Conservation (phyloP, 768 basidiomycete genomes). For the Nidularia pulvinata region DNA sequence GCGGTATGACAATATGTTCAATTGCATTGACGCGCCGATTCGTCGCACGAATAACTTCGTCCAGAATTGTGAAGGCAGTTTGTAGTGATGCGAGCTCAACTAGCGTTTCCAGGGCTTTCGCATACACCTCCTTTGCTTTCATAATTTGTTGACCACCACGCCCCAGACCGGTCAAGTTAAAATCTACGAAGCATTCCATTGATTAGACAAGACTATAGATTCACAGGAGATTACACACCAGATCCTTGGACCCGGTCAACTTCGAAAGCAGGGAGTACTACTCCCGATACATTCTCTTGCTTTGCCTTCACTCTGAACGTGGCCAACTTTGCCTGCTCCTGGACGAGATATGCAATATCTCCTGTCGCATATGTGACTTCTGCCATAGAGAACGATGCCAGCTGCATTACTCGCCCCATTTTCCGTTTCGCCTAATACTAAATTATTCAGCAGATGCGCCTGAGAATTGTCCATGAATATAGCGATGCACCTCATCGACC, state of each 20-base stretch:
- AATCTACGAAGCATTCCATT: constrained; percentile 50
- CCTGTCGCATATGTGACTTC: constrained; percentile 98
- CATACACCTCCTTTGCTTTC: constrained; percentile 95
- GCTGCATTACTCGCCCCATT: constrained; percentile 99
- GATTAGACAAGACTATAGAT: too few species aligned
- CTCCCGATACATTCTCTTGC: constrained; percentile 98
- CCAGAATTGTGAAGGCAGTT: constrained; percentile 97
- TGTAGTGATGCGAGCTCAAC: constrained; percentile 97
- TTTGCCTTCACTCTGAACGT: constrained; percentile 92
- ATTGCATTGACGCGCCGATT: constrained; percentile 99
- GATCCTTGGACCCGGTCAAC: constrained; percentile 84
- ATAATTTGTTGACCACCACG: constrained; percentile 96
- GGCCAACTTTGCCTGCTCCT: constrained; percentile 91
- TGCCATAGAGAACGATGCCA: constrained; percentile 98
- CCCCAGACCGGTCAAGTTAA: constrained; percentile 96
- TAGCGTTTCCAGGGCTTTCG: constrained; percentile 95
- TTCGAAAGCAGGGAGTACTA: constrained; percentile 94
- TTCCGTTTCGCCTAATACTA: constrained; percentile 87
- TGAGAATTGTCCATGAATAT: not conserved
- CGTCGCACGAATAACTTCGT: constrained; percentile 99
- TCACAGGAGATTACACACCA: constrained; percentile 40
- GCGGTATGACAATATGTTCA: constrained; percentile 95
- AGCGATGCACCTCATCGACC: constrained; percentile 85
- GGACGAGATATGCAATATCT: constrained; percentile 97
- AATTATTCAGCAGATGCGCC: not conserved